These are phyloP conservation scores for Ilex aquifolium DNA, from an alignment of 257 asterid species.

Conservation along the genomic window DNA sequence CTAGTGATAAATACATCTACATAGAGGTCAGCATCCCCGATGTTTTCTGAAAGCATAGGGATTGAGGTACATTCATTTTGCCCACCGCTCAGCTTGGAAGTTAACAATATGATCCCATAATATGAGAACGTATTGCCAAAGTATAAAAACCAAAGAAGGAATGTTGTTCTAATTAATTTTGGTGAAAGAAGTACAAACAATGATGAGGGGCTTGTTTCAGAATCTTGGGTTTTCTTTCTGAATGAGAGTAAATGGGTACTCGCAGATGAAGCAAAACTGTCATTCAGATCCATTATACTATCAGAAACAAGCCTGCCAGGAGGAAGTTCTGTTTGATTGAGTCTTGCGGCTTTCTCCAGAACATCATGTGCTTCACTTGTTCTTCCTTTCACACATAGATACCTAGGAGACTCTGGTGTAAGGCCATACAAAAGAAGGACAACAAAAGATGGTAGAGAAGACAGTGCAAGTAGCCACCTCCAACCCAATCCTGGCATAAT, in stretches of 20 bases:
- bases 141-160: slow-evolving; percentile 53
- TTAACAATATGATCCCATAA: slow-evolving; percentile 66
- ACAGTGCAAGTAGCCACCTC: slow-evolving; percentile 76
- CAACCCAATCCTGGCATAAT: slow-evolving; percentile 64
- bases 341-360: slow-evolving; percentile 40
- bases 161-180: slow-evolving; percentile 38
- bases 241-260: slow-evolving; percentile 24
- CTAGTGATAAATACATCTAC: slow-evolving; percentile 54
- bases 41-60: slow-evolving; percentile 16
- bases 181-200: slow-evolving; percentile 40
- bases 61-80: slow-evolving; percentile 35
- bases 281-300: slow-evolving; percentile 18
- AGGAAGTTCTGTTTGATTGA: slow-evolving; percentile 47
- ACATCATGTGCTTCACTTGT: slow-evolving; percentile 42
- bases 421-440: slow-evolving; percentile 48
- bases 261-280: slow-evolving; percentile 21
- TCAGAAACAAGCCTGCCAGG: slow-evolving; percentile 48
- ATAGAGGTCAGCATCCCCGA: slow-evolving; percentile 37
- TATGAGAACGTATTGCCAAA: slow-evolving; percentile 64
- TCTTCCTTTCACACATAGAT: slow-evolving; percentile 40
- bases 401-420: slow-evolving; percentile 67
- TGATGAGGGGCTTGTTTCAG: slow-evolving; percentile 33
- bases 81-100: slow-evolving; percentile 65
- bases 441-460: slow-evolving; percentile 55
- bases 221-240: slow-evolving; percentile 3